These are phyloP conservation scores for Panus rudis DNA, from an alignment of 768 basidiomycete species.

Conservation along the genomic window DNA sequence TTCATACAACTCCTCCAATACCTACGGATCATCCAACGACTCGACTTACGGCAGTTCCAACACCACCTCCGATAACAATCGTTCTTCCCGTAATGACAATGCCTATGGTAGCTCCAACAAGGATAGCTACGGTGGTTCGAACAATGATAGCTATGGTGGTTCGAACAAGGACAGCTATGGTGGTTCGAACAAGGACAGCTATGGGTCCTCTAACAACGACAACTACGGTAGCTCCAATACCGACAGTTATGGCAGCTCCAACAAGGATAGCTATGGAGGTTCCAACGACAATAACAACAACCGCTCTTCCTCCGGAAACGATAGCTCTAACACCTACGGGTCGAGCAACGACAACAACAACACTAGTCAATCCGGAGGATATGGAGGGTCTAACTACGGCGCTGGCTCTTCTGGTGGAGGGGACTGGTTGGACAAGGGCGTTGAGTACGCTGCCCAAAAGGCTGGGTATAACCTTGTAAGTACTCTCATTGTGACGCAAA, in stretches of 20 bases:
- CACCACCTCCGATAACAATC: conserved; percentile 6
- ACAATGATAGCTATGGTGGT: conserved; percentile 3
- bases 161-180: conserved; percentile 17
- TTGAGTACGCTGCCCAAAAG: conserved; percentile 25
- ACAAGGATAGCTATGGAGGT: conserved; percentile 2
- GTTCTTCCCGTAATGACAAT: conserved; percentile 2
- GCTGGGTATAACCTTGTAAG: conserved; percentile 38
- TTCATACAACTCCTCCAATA: conserved; percentile 1
- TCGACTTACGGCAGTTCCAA: conserved; percentile 5
- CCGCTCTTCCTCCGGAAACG: conserved; percentile 1
- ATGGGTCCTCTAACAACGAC: conserved; percentile 7
- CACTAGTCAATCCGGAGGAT: conserved; percentile 8
- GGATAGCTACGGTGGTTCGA: background rate
- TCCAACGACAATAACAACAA: conserved; percentile 10
- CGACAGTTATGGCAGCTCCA: background rate
- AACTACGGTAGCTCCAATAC: conserved; percentile 1
- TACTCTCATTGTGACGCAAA: conserved; percentile 1
- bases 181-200: conserved; percentile 15
- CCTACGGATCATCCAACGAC: conserved; percentile 7
- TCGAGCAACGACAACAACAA: conserved; percentile 1
- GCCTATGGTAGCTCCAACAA: conserved; percentile 4
- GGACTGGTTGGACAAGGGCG: conserved; percentile 30
- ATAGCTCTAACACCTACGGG: conserved; percentile 1
- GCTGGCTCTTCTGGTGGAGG: conserved; percentile 16
- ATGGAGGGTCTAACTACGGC: conserved; percentile 17